phyloP scores from a whole-genome alignment of 1,284 basidiomycete species.

The Ceratobasidium sp. region DNA sequence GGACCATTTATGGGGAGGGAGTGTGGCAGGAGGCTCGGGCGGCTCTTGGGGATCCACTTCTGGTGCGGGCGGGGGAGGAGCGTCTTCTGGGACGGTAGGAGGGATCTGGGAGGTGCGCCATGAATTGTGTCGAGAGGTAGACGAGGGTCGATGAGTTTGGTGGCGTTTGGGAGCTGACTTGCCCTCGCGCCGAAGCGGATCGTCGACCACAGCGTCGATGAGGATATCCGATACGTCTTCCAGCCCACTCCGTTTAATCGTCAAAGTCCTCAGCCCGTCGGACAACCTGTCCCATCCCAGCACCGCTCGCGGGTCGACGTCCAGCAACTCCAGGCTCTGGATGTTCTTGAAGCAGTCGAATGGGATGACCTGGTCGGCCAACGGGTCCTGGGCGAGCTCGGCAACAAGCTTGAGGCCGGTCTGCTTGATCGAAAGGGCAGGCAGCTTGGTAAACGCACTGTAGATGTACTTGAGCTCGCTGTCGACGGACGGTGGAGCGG shows the following conservation, averaged over 20 bases:
- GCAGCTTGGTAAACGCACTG: constrained; percentile 86
- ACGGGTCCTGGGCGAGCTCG: constrained; percentile 74
- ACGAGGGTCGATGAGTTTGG: constrained; percentile 51
- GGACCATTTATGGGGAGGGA: constrained; percentile 77
- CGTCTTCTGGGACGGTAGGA: constrained; percentile 67
- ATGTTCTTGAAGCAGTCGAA: constrained; percentile 85
- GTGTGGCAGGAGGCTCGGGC: constrained; percentile 46
- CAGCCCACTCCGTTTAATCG: constrained; percentile 76
- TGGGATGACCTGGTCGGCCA: constrained; percentile 77
- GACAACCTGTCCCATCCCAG: constrained; percentile 84
- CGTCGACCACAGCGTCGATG: constrained; percentile 75
- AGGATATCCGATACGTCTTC: constrained; percentile 85
- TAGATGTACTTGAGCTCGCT: constrained; percentile 83
- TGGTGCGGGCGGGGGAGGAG: not conserved
- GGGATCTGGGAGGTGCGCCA: constrained; percentile 57
- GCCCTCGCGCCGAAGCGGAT: constrained; percentile 57
- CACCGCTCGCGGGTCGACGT: constrained; percentile 83
- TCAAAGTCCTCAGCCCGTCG: constrained; percentile 73
- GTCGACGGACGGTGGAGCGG: constrained; percentile 66
- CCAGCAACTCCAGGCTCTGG: constrained; percentile 71
- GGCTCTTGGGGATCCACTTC: not conserved
- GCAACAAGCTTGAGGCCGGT: constrained; percentile 69
- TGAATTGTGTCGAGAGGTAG: constrained; percentile 55
- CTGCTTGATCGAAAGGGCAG: constrained; percentile 70
- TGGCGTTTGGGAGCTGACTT: constrained; percentile 53